Evolutionary conservation across 2,329 filamentous ascomycete genomes (phyloP), one percentile per base, ranked within the genome.

Genomic region (Curvularia eragrostidis): DNA sequence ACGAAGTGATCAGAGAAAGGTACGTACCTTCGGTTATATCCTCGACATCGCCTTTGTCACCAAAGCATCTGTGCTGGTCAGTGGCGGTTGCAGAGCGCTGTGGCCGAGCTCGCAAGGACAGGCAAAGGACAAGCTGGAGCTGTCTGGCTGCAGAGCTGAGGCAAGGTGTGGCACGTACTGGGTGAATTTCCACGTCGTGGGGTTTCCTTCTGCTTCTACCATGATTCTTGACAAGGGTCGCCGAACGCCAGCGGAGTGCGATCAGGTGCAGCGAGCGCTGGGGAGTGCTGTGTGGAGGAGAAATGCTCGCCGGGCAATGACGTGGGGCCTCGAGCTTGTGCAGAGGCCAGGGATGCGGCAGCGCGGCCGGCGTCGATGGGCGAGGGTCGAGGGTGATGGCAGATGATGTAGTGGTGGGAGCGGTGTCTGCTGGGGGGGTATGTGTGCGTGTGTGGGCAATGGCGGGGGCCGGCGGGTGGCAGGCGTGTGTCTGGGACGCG

Each of bases 151-250:
- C 15, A 24, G 10, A 23, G 38, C 32, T 15, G n/a, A 15, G n/a
- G 23, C 8, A 59, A 21, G 18, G n/a, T 44, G 21, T 21, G 24
- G 48, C 54, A 72, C 92, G 81, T 91, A 96, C 93, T 98, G 94
- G 80, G 94, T 98, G 83, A 98, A 98, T 86, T 98, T 98, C 94
- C 94, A 98, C 82, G 93, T 98, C 78, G 93, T 93, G 83, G 91
- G 89, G 85, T 88, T 92, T 82, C 90, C 86, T 83, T 96, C 93
- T 84, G 89, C 90, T 87, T 97, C 93, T 84, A 95, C 93, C 93
- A 98, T 97, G 84, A 89, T 94, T 73, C 61, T 59, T 23, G 49
- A 57, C 57, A 52, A 47, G 54, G 57, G 56, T 47, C 48, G 54
- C 50, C 44, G 49, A 46, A 48, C 57, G 39, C 48, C 49, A 59